A percentile compares a stretch with the other conserved stretches of the same genome.
Conservation (phyloP, 1,284 basidiomycete genomes). For the Gastroboletus turbinatus region DNA sequence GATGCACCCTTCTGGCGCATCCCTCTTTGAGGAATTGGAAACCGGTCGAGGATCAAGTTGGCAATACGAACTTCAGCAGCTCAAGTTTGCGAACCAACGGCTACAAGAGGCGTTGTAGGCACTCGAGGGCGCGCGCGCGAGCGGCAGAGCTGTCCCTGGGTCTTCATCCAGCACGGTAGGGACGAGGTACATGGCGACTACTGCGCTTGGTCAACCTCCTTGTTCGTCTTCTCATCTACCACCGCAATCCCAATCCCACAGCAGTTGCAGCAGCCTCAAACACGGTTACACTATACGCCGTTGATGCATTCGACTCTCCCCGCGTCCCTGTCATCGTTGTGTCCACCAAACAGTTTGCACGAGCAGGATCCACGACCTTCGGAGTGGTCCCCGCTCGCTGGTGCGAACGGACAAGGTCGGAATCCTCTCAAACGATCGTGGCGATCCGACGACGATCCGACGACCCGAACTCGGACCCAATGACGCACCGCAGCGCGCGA, state of each 20-base stretch:
- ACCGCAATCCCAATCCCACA: background rate
- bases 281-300: constrained; percentile 8
- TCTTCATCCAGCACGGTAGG: background rate
- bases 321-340: background rate
- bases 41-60: constrained; percentile 70
- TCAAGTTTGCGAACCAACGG: constrained; percentile 73
- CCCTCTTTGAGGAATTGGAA: constrained; percentile 77
- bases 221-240: background rate
- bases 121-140: constrained; percentile 42
- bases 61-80: constrained; percentile 91
- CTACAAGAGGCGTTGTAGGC: constrained; percentile 67
- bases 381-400: constrained; percentile 32
- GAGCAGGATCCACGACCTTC: constrained; percentile 23
- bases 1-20: constrained; percentile 37
- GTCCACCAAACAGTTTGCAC: constrained; percentile 17
- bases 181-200: background rate
- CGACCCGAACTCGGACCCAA: constrained; percentile 4
- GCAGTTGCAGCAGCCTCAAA: background rate
- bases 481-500: background rate
- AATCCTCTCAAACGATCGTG: constrained; percentile 31
- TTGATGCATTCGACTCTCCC: constrained; percentile 7
- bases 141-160: background rate
- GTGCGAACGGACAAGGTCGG: constrained; percentile 25
- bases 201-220: background rate
- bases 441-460: constrained; percentile 25